Conservation (phyloP, 495 filamentous ascomycete genomes). For the Penicillium canescens region DNA sequence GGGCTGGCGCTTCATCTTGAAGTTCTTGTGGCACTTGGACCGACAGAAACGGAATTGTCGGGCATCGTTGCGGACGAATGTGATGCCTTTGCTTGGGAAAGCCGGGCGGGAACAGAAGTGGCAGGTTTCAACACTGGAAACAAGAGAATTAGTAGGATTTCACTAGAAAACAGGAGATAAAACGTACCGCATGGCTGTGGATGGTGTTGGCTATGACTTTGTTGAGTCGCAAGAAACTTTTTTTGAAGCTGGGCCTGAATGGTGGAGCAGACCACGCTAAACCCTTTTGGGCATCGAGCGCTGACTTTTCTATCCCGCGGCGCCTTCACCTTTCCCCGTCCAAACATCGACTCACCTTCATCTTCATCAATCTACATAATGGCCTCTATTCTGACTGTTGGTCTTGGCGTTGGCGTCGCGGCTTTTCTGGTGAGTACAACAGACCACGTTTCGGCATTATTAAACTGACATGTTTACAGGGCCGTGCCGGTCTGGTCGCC, state of each 20-base stretch:
- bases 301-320: constrained; percentile 34
- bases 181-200: constrained; percentile 36
- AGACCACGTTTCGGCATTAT: background rate
- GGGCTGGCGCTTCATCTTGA: constrained; percentile 97
- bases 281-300: constrained; percentile 23
- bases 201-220: constrained; percentile 23
- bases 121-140: constrained; percentile 75
- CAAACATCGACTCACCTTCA: constrained; percentile 6
- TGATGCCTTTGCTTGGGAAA: constrained; percentile 90
- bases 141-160: background rate
- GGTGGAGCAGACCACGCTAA: constrained; percentile 32
- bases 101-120: constrained; percentile 85
- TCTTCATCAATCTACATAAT: constrained; percentile 44
- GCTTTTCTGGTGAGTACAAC: constrained; percentile 68
- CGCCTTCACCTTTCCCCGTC: constrained; percentile 6
- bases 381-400: constrained; percentile 74
- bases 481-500: constrained; percentile 87
- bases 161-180: background rate
- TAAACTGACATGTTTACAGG: constrained; percentile 51
- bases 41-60: constrained; percentile 67
- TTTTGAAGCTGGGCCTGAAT: constrained; percentile 30
- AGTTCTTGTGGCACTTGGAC: constrained; percentile 94
- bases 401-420: constrained; percentile 74
- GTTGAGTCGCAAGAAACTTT: constrained; percentile 31
- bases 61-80: constrained; percentile 81